These are phyloP conservation scores for Byssochlamys sp. DNA, from an alignment of 2,329 filamentous ascomycete genomes.

Conservation along the genomic window DNA sequence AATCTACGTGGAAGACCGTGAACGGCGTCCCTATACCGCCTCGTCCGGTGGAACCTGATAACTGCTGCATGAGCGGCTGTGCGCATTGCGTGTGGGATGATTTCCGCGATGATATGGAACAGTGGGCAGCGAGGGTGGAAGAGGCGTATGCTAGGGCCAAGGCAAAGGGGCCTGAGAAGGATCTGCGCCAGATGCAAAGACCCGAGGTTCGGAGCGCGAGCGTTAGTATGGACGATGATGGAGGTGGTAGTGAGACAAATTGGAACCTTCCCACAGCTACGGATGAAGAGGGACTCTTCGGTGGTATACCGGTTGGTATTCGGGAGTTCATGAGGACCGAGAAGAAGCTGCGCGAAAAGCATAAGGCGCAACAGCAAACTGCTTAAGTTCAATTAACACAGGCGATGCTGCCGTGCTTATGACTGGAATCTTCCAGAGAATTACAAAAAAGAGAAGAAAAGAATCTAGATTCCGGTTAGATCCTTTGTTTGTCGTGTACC, in stretches of 20 bases:
- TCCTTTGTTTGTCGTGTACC: background rate
- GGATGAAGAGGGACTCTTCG: slow-evolving; percentile 58
- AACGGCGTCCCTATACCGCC: slow-evolving; percentile 78
- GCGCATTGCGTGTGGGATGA: slow-evolving; percentile 95
- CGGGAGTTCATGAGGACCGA: slow-evolving; percentile 95
- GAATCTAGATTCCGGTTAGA: background rate
- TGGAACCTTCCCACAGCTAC: slow-evolving; percentile 45
- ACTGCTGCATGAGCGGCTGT: slow-evolving; percentile 98
- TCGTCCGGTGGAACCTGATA: slow-evolving; percentile 79
- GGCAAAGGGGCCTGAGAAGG: slow-evolving; percentile 13
- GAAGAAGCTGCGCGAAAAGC: slow-evolving; percentile 74
- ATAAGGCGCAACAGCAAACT: slow-evolving; percentile 45
- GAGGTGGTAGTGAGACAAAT: slow-evolving; percentile 62
- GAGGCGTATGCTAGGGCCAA: slow-evolving; percentile 46
- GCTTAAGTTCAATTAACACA: slow-evolving; percentile 5
- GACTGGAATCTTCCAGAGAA: background rate
- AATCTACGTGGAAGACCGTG: slow-evolving; percentile 50
- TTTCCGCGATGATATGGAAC: slow-evolving; percentile 84
- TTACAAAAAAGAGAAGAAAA: background rate
- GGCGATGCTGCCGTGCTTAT: background rate
- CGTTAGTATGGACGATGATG: slow-evolving; percentile 68
- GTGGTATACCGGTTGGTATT: slow-evolving; percentile 79
- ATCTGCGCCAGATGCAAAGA: slow-evolving; percentile 24
- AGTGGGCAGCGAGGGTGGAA: slow-evolving; percentile 60
- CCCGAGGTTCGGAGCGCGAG: slow-evolving; percentile 41